These are phyloP conservation scores for Pugionium dolabratum DNA, from an alignment of 345 rosid species.

Conservation along the genomic window DNA sequence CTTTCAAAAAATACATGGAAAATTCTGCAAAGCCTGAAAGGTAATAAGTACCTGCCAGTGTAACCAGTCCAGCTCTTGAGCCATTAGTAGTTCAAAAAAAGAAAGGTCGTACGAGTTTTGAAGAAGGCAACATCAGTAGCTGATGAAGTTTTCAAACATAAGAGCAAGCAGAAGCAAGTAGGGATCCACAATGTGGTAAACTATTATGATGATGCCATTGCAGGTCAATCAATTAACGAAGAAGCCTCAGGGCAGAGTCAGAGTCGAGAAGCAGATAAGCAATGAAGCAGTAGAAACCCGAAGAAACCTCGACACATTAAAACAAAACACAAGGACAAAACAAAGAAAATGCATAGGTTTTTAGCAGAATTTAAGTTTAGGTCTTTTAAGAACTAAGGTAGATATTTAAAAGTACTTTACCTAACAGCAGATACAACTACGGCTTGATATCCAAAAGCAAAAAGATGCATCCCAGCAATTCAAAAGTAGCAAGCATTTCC, in stretches of 20 bases:
- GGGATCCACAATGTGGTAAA: constrained; percentile 4
- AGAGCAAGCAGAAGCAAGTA: constrained; percentile 22
- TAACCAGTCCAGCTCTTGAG: not conserved
- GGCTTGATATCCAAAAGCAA: constrained; percentile 45
- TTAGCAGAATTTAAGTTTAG: constrained; percentile 10
- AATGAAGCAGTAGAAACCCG: constrained; percentile 75
- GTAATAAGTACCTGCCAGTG: constrained; percentile 20
- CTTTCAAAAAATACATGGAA: not conserved
- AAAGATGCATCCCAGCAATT: constrained; percentile 53
- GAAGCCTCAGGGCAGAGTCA: constrained; percentile 1
- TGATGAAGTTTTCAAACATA: constrained; percentile 30
- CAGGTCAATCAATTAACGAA: constrained; percentile 21
- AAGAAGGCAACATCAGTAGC: constrained; percentile 19
- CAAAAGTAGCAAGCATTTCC: constrained; percentile 74
- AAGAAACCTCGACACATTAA: constrained; percentile 88
- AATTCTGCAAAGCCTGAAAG: not conserved
- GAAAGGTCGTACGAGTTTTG: constrained; percentile 2
- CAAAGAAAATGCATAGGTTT: constrained; percentile 13
- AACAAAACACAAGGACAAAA: constrained; percentile 46
- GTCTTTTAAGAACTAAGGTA: constrained; percentile 34
- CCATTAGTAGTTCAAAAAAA: constrained; percentile 7
- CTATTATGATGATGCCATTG: constrained; percentile 21
- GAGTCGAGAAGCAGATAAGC: constrained; percentile 65
- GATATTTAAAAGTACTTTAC: constrained; percentile 38
- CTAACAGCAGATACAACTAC: constrained; percentile 42